phyloP scores from a whole-genome alignment of 805 yeast species.

The Phaffomyces thermotolerans region DNA sequence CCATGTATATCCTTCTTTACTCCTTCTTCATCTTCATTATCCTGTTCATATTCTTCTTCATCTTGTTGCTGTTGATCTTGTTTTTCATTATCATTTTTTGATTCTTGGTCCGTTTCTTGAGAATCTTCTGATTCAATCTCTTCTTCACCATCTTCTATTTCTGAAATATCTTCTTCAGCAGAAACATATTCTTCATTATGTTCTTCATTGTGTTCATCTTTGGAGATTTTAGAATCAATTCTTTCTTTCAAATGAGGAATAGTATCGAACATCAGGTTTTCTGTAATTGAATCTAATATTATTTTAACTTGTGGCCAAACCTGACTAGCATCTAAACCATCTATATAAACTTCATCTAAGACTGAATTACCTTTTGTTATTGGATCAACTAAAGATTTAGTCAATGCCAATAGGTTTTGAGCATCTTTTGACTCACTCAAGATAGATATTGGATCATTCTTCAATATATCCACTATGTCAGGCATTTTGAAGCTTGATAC shows the following conservation, averaged over 20 bases:
- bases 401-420: slow-evolving; percentile 10
- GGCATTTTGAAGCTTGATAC: not conserved
- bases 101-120: not conserved
- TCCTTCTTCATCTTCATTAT: slow-evolving; percentile 4
- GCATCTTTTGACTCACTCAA: slow-evolving; percentile 1
- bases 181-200: slow-evolving; percentile 7
- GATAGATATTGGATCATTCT: slow-evolving; percentile 9
- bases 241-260: slow-evolving; percentile 43
- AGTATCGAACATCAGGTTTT: slow-evolving; percentile 47
- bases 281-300: slow-evolving; percentile 72
- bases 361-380: slow-evolving; percentile 35
- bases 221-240: slow-evolving; percentile 11
- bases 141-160: not conserved
- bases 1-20: slow-evolving; percentile 44
- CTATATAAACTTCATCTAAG: slow-evolving; percentile 73
- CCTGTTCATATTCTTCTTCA: slow-evolving; percentile 20
- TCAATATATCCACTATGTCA: slow-evolving; percentile 4
- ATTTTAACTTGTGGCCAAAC: slow-evolving; percentile 91
- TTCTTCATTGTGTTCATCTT: slow-evolving; percentile 11
- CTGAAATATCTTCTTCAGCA: not conserved
- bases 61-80: slow-evolving; percentile 10
- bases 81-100: not conserved
- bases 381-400: slow-evolving; percentile 22
- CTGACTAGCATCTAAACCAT: slow-evolving; percentile 84
- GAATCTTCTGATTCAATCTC: not conserved